Evolutionary conservation across 768 basidiomycete genomes (phyloP), one percentile per base, ranked within the genome.

Genomic region (Termitomyces sp.): DNA sequence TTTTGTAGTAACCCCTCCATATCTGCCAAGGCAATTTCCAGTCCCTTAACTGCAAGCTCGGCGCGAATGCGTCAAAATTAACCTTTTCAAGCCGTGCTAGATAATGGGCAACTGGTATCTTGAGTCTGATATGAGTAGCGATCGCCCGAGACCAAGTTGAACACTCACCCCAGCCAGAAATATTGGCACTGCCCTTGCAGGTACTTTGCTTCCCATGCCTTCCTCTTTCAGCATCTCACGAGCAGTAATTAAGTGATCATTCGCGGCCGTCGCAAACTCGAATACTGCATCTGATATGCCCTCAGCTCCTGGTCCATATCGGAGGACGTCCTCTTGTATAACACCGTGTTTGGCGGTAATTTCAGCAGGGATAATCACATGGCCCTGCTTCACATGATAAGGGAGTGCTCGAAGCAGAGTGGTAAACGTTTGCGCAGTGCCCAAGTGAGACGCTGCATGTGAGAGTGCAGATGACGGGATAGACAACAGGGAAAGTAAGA

Each of bases 401-500:
- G 92, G 89, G 37, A 94, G 76, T 6, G 85, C 88, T 47, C 92
- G 86, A 57, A 95, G 78, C 60, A 93, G 81, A 12, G 86, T 91
- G 6, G 82, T 69, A 50, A 92, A 76, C 36, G 86, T 88, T 67
- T 89, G 86, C 4, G 93, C 87, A 3, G 84, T 75, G 10, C 93
- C 93, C 15, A 94, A 77, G 71, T 94, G 93, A 7, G 91, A 94
- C 2, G 87, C 89, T 2, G 89, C 89, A 73, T 93, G 92, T 6
- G 88, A 86, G 25, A 88, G 71, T 4, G 78, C 77, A 8, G 82
- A 81, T 34, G 83, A 83, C 25, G 77, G 70, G 20, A 87, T 73
- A 29, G 81, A 77, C 59, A 90, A 73, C 56, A 93, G 72, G 36
- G 91, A 87, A 48, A 94, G 83, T 60, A 91, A 72, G 46, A 91